Conservation (phyloP, 179 eudicot species). For the Sideroxylon spinosum region DNA sequence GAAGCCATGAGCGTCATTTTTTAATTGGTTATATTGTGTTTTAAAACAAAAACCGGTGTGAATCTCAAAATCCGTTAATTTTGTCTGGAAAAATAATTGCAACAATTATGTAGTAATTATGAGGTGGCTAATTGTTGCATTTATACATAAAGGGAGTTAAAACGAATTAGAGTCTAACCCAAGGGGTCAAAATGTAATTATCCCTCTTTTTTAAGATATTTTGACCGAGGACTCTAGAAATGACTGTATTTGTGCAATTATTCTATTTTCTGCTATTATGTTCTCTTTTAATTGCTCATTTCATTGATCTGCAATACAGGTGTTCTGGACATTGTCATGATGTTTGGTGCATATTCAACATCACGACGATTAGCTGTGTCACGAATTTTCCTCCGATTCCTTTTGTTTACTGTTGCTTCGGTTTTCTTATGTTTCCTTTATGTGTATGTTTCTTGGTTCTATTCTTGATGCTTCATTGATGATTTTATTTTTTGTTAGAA, state of each 20-base stretch:
- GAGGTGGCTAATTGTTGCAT: too few species aligned
- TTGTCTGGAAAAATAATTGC: too few species aligned
- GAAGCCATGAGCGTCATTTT: too few species aligned
- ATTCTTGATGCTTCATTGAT: constrained; percentile 9
- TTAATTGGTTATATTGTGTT: too few species aligned
- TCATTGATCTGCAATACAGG: constrained; percentile 37
- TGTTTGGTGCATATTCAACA: constrained; percentile 96
- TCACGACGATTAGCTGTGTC: constrained; percentile 71
- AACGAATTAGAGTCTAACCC: too few species aligned
- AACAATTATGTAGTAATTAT: too few species aligned
- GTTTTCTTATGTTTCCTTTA: constrained; percentile 76
- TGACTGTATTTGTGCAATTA: background rate
- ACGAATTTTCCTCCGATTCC: constrained; percentile 75
- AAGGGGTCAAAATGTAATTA: too few species aligned
- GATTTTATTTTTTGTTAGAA: background rate
- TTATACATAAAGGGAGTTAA: too few species aligned
- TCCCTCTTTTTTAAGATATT: background rate
- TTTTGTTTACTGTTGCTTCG: constrained; percentile 70
- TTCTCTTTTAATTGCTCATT: constrained; percentile 9
- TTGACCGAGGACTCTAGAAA: background rate
- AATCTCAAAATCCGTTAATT: too few species aligned
- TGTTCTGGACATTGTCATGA: constrained; percentile 80
- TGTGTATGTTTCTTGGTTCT: constrained; percentile 51
- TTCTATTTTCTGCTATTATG: constrained; percentile 2
- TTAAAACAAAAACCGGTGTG: too few species aligned